phyloP scores from a whole-genome alignment of 768 basidiomycete genomes.

The Auriscalpium microsporum region DNA sequence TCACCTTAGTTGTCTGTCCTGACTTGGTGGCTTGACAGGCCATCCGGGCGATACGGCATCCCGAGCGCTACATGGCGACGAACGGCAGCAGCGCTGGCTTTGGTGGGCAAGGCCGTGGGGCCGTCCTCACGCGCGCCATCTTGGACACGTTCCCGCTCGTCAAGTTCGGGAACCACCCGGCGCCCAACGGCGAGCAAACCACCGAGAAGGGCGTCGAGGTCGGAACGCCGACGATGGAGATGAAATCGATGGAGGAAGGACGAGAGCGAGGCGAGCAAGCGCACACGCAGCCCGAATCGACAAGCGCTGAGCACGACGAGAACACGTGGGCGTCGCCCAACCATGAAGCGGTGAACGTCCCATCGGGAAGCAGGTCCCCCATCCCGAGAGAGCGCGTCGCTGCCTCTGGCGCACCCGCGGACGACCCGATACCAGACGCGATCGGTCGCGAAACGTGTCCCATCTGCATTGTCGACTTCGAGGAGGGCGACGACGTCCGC shows the following conservation, averaged over 20 bases:
- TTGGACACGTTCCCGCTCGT: conserved; percentile 93
- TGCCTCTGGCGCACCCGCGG: conserved; percentile 13
- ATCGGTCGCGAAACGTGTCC: conserved; percentile 86
- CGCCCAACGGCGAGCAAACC: conserved; percentile 18
- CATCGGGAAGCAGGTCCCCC: not conserved
- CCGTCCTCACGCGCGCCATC: conserved; percentile 71
- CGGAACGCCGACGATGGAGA: not conserved
- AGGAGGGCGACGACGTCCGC: conserved; percentile 86
- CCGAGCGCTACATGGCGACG: conserved; percentile 69
- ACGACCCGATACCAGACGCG: conserved; percentile 47
- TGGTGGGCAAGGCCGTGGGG: conserved; percentile 8
- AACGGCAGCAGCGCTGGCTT: conserved; percentile 57
- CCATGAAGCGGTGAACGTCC: not conserved
- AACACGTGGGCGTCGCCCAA: not conserved
- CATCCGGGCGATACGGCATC: conserved; percentile 74
- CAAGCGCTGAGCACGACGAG: not conserved
- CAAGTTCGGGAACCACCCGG: conserved; percentile 51
- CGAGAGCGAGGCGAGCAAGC: not conserved
- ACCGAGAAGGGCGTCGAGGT: conserved; percentile 1
- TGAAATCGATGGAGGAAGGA: not conserved
- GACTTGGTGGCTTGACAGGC: conserved; percentile 36
- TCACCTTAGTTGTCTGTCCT: not conserved
- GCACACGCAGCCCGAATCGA: not conserved
- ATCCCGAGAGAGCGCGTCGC: not conserved
- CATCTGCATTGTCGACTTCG: conserved; percentile 91